Percentiles rank a stretch among this genome's conserved stretches.
These are phyloP conservation scores for Polytrichum formosum DNA, from an alignment of 225 moss, liverwort and hornwort genomes.

Conservation along the genomic window DNA sequence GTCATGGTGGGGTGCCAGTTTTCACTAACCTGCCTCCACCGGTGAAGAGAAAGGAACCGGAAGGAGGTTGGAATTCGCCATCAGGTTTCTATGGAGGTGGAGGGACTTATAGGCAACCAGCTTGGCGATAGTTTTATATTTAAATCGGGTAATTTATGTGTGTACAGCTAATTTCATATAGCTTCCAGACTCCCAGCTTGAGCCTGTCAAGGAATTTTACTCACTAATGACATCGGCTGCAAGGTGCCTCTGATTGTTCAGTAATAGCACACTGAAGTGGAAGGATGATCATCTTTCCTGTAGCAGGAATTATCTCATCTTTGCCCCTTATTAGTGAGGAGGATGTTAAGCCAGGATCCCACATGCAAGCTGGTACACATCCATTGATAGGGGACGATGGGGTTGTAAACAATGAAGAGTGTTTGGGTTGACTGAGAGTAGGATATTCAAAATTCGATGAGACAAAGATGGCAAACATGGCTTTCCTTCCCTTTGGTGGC, in stretches of 20 bases:
- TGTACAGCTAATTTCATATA: conserved; percentile 69
- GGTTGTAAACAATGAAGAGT: conserved; percentile 1
- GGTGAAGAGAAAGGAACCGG: conserved; percentile 92
- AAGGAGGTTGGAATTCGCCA: conserved; percentile 69
- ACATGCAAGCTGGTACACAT: conserved; percentile 15
- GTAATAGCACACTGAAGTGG: conserved; percentile 11
- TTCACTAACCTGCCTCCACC: conserved; percentile 41
- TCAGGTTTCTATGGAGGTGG: conserved; percentile 49
- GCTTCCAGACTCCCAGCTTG: conserved; percentile 26
- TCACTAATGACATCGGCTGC: conserved; percentile 20
- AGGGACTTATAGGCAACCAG: conserved; percentile 67
- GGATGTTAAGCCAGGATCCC: conserved; percentile 19
- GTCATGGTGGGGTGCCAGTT: conserved; percentile 18
- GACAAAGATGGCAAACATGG: conserved; percentile 35
- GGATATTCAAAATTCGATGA: conserved; percentile 10
- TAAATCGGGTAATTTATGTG: conserved; percentile 37
- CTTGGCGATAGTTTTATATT: conserved; percentile 66
- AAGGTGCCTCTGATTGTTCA: conserved; percentile 4
- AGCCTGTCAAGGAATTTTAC: conserved; percentile 24
- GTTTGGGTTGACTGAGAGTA: conserved; percentile 8
- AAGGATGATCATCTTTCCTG: conserved; percentile 11
- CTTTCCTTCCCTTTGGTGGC: conserved; percentile 20
- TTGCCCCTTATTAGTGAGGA: conserved; percentile 14
- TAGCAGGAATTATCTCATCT: conserved; percentile 23
- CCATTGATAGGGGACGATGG: conserved; percentile 26